Evolutionary conservation across 257 asterid species (phyloP), one percentile per base, ranked within the genome.

Genomic region (Solanum peruvianum): DNA sequence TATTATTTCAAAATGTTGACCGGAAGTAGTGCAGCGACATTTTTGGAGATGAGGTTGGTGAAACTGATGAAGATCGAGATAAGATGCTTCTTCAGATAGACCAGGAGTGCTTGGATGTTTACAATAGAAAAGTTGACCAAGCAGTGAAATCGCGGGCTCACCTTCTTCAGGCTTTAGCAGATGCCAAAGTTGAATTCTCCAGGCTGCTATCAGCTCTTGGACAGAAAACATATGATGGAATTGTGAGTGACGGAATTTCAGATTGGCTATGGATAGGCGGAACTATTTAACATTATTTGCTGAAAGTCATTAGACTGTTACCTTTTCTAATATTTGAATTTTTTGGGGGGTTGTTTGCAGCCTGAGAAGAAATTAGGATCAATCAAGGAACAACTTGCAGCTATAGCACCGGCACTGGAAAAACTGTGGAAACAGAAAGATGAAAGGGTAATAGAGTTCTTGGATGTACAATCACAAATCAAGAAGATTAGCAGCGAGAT

Each of bases 321-420:
- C 41, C 27, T 37, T 84, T 33, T n/a, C 11, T 42, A 9, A 18
- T 31, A 4, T 60, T 15, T 1, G 7, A 6, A 5, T 10, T 58
- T 83, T 27, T 15, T 72, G 67, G 45, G 45, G 45, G 16, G 4
- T 86, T 31, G 75, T 64, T 23, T 83, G 86, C 93, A 97, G 99
- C 96, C 99, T 81, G 98, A 95, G 87, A 95, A 93, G 91, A 94
- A 92, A 35, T 45, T 91, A 25, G 98, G 98, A 87, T 93, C 99
- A 14, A 95, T 97, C 89, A 97, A 96, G 88, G 99, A 97, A 87
- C 99, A 97, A 90, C 97, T 97, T 71, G 96, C 89, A 80, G 96
- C 95, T 87, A 94, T 96, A 87, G 95, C 97, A 82, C 99, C 99
- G 3, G 92, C 94, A 15, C 85, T 96, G 92, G 98, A 97, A 87